Percentiles rank a stretch among this genome's conserved stretches.
phyloP scores from a whole-genome alignment of 2,329 filamentous ascomycete species.

The Aspergillus proliferans region DNA sequence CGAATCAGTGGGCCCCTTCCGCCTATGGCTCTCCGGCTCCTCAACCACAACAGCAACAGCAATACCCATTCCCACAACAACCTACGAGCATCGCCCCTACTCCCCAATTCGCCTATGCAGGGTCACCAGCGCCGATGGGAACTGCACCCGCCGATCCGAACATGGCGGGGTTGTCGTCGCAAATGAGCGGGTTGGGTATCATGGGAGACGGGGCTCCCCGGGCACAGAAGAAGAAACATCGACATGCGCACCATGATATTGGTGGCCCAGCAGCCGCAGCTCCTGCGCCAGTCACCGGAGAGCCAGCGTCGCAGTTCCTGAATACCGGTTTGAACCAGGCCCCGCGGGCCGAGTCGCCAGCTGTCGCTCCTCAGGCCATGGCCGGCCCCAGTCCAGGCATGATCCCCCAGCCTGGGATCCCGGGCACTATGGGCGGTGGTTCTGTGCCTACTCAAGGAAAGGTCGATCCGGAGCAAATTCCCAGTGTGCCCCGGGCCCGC shows the following conservation, averaged over 20 bases:
- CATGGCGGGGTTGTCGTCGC: constrained; percentile 47
- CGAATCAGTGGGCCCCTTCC: constrained; percentile 23
- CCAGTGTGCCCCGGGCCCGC: constrained; percentile 79
- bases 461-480: constrained; percentile 87
- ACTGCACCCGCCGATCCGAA: constrained; percentile 20
- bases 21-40: constrained; percentile 20
- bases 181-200: constrained; percentile 73
- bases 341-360: constrained; percentile 23
- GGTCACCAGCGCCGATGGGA: constrained; percentile 19
- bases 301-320: constrained; percentile 53
- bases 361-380: constrained; percentile 16
- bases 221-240: constrained; percentile 76
- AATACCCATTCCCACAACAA: constrained; percentile 20
- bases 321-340: constrained; percentile 47
- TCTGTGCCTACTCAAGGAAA: constrained; percentile 62
- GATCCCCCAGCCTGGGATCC: constrained; percentile 26
- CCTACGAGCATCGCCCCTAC: constrained; percentile 16
- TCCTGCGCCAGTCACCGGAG: constrained; percentile 46
- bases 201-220: constrained; percentile 45
- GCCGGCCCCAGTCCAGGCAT: constrained; percentile 13
- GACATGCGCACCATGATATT: constrained; percentile 84
- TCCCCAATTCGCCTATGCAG: constrained; percentile 22
- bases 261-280: constrained; percentile 50
- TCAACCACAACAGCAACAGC: constrained; percentile 10
- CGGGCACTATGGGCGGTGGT: constrained; percentile 47